Evolutionary conservation across 148 eudicot genomes (phyloP), one percentile per base, ranked within the genome.

Genomic region (Fagopyrum homotropicum): DNA sequence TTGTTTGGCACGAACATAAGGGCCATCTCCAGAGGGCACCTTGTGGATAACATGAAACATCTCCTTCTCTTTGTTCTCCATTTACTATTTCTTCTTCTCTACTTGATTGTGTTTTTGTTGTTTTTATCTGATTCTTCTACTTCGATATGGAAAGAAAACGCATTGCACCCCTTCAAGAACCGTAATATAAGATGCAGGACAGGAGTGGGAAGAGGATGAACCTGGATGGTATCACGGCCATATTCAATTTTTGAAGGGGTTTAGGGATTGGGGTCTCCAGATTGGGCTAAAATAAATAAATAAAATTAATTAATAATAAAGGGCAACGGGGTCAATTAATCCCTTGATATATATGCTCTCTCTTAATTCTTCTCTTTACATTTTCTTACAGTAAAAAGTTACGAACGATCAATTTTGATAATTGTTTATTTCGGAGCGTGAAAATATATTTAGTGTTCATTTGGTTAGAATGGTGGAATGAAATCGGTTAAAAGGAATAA

Each of bases 1-100:
- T 85, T 90, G 92, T 83, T 95, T 95, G 56, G 99, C 99, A 60
- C 86, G 86, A 77, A 85, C 99, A 80, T 95, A 95, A 80, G 94
- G 97, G 17, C 97, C 91, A 82, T 95, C 88, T 19, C 93, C 97
- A 22, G 83, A 84, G 57, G 97, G 97, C 40, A 95, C 96, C 77
- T 90, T 95, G 69, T 88, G 85, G 75, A 89, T 77, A 7, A 84
- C 92, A 81, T 92, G 93, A 78, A 84, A 85, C 66, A 51, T 44
- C 73, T 0, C 86, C 88, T 61, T 79, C 77, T 72, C 75, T 72
- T 61, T 10, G 45, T 26, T 63, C n/a, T 66, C 71, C 71, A 66
- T 66, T 8, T 4, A 22, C 8, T 8, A 16, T 63, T 1, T 29
- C 14, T 60, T 40, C 52, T 60, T 60, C 14, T 55, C 54, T 14